Evolutionary conservation across 805 yeast genomes (phyloP).

Genomic region (Ogataea trehalophila): DNA sequence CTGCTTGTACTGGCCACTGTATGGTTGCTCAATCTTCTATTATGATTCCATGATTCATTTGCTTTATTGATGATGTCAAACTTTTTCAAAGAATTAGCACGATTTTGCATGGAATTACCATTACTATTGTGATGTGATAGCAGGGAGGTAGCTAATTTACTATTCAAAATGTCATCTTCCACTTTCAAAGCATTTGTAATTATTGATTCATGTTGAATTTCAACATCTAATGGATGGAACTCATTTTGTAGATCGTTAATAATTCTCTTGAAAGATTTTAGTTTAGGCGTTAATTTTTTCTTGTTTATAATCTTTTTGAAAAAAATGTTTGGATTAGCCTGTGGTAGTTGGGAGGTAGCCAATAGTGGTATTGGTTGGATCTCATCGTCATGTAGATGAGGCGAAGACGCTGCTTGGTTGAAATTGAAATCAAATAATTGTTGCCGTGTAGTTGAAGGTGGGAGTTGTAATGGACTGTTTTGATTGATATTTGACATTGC

Average conservation of each 20-base stretch:
- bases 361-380: background rate
- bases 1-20: constrained; percentile 1
- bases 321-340: constrained; percentile 17
- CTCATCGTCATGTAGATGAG: background rate
- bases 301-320: constrained; percentile 29
- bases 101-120: constrained; percentile 4
- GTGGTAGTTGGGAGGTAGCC: background rate
- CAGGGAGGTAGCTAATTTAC: constrained; percentile 10
- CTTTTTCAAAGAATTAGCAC: constrained; percentile 23
- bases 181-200: constrained; percentile 29
- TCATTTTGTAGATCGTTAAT: constrained; percentile 31
- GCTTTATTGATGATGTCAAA: constrained; percentile 32
- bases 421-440: background rate
- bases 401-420: constrained; percentile 2
- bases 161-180: constrained; percentile 22
- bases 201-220: constrained; percentile 32
- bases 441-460: background rate
- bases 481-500: background rate
- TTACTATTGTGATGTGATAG: constrained; percentile 7
- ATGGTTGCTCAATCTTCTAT: constrained; percentile 9
- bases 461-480: background rate
- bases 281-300: constrained; percentile 28
- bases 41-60: constrained; percentile 33
- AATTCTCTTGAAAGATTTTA: constrained; percentile 32
- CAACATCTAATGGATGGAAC: constrained; percentile 30